phyloP scores from a whole-genome alignment of 306 rosid genomes.

The Inga oerstediana region DNA sequence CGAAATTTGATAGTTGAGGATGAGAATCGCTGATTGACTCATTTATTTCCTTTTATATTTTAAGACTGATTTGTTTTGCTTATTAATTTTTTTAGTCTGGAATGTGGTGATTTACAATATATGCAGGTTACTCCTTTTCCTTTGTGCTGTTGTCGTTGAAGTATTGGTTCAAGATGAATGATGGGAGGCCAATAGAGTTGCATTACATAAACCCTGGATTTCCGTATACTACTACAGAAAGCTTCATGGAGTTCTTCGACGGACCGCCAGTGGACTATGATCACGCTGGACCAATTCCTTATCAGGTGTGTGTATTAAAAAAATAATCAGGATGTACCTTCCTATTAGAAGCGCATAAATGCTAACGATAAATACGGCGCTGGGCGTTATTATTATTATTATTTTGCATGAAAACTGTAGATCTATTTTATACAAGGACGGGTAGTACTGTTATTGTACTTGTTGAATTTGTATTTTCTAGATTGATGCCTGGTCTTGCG shows the following conservation, averaged over 20 bases:
- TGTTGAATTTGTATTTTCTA: not conserved
- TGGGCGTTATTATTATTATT: not conserved
- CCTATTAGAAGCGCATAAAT: not conserved
- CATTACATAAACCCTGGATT: not conserved
- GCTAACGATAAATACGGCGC: not conserved
- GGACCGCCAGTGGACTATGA: not conserved
- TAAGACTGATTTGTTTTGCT: not conserved
- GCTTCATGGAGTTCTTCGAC: slow-evolving; percentile 5
- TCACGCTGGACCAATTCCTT: not conserved
- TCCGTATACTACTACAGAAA: not conserved
- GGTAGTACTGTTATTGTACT: not conserved
- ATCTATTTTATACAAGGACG: not conserved
- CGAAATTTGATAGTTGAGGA: not conserved
- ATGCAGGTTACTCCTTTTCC: not conserved
- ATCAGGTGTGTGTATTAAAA: not conserved
- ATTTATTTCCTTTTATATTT: not conserved
- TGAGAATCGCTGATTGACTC: not conserved
- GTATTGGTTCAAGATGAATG: slow-evolving; percentile 7
- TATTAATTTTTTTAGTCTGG: not conserved
- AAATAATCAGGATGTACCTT: not conserved
- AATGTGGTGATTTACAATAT: not conserved
- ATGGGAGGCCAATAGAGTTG: slow-evolving; percentile 11
- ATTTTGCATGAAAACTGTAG: not conserved
- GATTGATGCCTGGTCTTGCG: not conserved
- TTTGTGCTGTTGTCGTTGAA: not conserved